Conservation (phyloP, 1,284 basidiomycete species). For the Xerocomus nothofagi region DNA sequence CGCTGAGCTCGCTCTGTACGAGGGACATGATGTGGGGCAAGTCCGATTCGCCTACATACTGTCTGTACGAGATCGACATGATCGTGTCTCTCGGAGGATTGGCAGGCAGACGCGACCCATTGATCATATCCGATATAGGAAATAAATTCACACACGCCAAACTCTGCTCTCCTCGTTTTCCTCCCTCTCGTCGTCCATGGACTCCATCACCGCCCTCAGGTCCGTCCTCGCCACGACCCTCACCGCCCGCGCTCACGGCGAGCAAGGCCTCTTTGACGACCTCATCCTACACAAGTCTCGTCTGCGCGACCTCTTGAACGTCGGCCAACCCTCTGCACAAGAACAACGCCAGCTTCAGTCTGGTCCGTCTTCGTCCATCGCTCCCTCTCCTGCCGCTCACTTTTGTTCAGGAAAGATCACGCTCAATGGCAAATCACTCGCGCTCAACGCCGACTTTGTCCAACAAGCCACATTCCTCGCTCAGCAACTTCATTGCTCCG, state of each 20-base stretch:
- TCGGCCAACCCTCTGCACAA: constrained; percentile 56
- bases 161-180: no score
- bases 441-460: constrained; percentile 72
- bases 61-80: constrained; percentile 69
- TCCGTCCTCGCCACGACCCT: constrained; percentile 42
- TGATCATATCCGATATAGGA: neutral
- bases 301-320: constrained; percentile 61
- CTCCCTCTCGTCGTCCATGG: no score
- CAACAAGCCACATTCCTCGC: constrained; percentile 74
- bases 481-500: constrained; percentile 74
- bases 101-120: no score
- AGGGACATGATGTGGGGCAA: constrained; percentile 80
- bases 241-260: constrained; percentile 47
- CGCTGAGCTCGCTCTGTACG: constrained; percentile 90
- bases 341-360: constrained; percentile 74
- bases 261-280: constrained; percentile 75
- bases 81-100: no score
- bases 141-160: constrained; percentile 9
- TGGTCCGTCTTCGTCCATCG: constrained; percentile 44
- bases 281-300: constrained; percentile 63
- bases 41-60: constrained; percentile 76
- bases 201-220: constrained; percentile 45
- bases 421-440: constrained; percentile 59
- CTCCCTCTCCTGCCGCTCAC: constrained; percentile 10
- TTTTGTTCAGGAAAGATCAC: constrained; percentile 54